Conservation (phyloP, 345 rosid species). For the Limnanthes douglasii region DNA sequence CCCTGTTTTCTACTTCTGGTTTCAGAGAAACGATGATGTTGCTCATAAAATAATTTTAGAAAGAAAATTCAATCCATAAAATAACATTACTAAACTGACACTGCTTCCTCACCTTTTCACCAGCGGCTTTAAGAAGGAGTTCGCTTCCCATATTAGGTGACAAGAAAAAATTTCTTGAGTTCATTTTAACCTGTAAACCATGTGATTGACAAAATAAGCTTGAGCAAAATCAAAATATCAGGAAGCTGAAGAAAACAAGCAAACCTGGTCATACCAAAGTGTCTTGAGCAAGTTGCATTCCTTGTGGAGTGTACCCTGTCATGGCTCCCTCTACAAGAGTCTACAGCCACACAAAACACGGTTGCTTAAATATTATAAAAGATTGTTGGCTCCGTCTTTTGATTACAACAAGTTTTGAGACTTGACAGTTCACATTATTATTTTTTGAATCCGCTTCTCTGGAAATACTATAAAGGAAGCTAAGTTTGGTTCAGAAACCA, state of each 20-base stretch:
- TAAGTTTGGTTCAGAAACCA: no score
- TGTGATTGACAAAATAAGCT: not conserved
- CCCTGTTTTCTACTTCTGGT: no score
- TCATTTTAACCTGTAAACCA: conserved; percentile 50
- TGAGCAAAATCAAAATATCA: not conserved
- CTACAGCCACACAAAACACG: conserved; percentile 26
- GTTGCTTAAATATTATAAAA: no score
- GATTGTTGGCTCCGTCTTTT: no score
- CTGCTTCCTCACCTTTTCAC: conserved; percentile 54
- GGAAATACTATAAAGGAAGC: no score
- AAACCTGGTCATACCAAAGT: conserved; percentile 35
- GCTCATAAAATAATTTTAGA: no score
- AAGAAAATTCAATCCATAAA: no score
- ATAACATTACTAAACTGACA: no score
- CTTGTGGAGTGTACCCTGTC: conserved; percentile 61
- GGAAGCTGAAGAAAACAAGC: not conserved
- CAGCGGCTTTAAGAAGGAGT: conserved; percentile 68
- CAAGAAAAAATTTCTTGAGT: conserved; percentile 35
- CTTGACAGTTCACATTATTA: no score
- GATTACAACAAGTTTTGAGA: no score
- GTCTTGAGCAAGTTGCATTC: conserved; percentile 90
- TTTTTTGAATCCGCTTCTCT: no score
- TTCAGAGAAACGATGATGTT: no score
- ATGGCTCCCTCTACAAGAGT: conserved; percentile 82
- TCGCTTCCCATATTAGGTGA: conserved; percentile 44